phyloP scores from a whole-genome alignment of 345 rosid genomes.

The Conringia planisiliqua region DNA sequence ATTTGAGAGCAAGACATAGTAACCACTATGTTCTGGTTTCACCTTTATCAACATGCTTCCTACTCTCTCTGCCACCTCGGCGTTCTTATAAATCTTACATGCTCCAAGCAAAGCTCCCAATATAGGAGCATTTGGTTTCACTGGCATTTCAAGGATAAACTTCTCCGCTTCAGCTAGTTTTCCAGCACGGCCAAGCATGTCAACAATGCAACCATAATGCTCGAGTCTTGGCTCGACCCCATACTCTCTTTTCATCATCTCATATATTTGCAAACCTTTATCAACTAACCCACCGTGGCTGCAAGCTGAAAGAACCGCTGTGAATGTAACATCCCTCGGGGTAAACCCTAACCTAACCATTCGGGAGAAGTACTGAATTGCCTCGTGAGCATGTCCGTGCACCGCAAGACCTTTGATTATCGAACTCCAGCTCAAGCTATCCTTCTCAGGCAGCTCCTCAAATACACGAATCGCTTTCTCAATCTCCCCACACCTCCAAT shows the following conservation, averaged over 20 bases:
- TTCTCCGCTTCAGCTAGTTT: conserved; percentile 61
- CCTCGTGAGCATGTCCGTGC: conserved; percentile 56
- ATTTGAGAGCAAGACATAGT: conserved; percentile 68
- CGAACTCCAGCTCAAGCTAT: conserved; percentile 64
- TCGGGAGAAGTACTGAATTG: conserved; percentile 42
- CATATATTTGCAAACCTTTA: conserved; percentile 55
- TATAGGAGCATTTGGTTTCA: conserved; percentile 62
- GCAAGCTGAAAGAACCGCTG: conserved; percentile 67
- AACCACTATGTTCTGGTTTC: conserved; percentile 68
- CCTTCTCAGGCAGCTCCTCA: conserved; percentile 45
- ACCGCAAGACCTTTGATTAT: conserved; percentile 65
- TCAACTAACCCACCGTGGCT: conserved; percentile 69
- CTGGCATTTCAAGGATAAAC: conserved; percentile 57
- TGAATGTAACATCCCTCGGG: conserved; percentile 62
- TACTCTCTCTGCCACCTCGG: conserved; percentile 57
- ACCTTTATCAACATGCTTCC: conserved; percentile 54
- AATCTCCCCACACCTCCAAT: conserved; percentile 64
- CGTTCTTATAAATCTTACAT: conserved; percentile 59
- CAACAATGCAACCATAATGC: conserved; percentile 82
- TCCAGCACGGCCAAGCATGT: conserved; percentile 76
- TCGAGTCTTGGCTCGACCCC: conserved; percentile 59
- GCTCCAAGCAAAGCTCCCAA: conserved; percentile 84
- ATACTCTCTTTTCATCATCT: conserved; percentile 47
- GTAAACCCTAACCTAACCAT: conserved; percentile 47
- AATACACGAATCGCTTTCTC: conserved; percentile 52